These are phyloP conservation scores for Cicer cuneatum DNA, from an alignment of 306 rosid species.

Conservation along the genomic window DNA sequence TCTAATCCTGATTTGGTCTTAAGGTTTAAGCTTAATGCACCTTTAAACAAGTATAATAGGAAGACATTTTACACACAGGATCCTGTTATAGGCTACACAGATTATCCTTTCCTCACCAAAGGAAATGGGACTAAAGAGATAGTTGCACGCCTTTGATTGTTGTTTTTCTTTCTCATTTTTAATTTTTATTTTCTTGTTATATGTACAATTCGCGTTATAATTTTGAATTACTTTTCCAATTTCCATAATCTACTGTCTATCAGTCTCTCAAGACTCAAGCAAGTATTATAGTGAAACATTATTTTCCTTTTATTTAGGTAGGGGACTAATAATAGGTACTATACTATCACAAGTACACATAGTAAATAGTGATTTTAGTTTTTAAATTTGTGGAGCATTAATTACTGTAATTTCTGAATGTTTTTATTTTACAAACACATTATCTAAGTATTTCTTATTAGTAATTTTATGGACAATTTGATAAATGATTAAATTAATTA, in stretches of 20 bases:
- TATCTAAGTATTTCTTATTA: too few relatives aligned
- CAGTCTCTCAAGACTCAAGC: not conserved
- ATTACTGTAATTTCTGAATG: too few relatives aligned
- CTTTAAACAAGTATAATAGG: constrained; percentile 69
- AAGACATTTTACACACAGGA: constrained; percentile 82
- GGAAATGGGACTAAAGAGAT: constrained; percentile 30
- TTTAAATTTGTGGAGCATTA: too few relatives aligned
- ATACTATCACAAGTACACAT: not conserved
- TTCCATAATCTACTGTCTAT: not conserved
- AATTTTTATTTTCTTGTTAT: not conserved
- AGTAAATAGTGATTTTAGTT: too few relatives aligned
- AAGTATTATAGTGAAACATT: not conserved
- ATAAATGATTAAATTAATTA: too few relatives aligned
- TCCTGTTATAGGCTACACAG: constrained; percentile 86
- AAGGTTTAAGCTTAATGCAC: constrained; percentile 70
- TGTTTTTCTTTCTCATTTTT: not conserved
- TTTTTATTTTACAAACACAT: too few relatives aligned
- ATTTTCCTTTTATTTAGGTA: not conserved
- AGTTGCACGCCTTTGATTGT: constrained; percentile 62
- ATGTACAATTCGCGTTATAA: constrained; percentile 8
- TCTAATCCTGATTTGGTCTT: constrained; percentile 77
- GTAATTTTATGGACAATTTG: too few relatives aligned
- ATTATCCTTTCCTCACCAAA: constrained; percentile 66
- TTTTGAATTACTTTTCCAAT: constrained; percentile 2
- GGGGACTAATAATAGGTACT: not conserved